phyloP scores from a whole-genome alignment of 2,329 filamentous ascomycete species.

The Didymellaceae sp. region DNA sequence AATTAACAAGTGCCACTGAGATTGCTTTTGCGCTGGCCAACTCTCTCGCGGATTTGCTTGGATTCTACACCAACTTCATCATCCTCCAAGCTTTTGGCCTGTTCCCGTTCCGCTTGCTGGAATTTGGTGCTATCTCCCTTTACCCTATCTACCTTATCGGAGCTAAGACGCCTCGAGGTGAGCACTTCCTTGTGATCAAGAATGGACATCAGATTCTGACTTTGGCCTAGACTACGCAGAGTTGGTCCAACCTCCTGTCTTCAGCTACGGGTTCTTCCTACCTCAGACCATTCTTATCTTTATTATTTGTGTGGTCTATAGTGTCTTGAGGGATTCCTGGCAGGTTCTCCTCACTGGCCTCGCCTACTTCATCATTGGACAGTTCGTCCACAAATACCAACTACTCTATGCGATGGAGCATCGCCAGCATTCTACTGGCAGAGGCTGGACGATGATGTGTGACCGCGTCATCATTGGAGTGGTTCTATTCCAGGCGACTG shows the following conservation, averaged over 20 bases:
- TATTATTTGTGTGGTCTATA: constrained; percentile 95
- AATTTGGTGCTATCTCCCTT: constrained; percentile 83
- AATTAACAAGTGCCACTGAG: constrained; percentile 77
- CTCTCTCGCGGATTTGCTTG: constrained; percentile 75
- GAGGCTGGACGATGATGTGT: constrained; percentile 96
- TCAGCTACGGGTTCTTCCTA: constrained; percentile 95
- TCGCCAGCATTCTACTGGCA: constrained; percentile 89
- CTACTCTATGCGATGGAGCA: constrained; percentile 98
- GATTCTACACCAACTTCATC: constrained; percentile 93
- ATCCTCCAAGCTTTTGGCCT: constrained; percentile 92
- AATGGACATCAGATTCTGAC: constrained; percentile 3
- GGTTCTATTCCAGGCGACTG: constrained; percentile 87
- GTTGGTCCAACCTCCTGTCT: constrained; percentile 79
- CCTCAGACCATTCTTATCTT: constrained; percentile 92
- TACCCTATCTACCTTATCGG: constrained; percentile 81
- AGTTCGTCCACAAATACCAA: constrained; percentile 96
- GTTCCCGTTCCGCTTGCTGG: constrained; percentile 88
- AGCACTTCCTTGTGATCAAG: neutral
- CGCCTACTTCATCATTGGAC: constrained; percentile 81
- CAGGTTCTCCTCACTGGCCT: constrained; percentile 82
- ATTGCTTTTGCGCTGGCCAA: constrained; percentile 77
- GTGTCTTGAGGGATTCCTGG: constrained; percentile 80
- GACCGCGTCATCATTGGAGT: constrained; percentile 87
- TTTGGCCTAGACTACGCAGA: constrained; percentile 72
- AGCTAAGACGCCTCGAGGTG: constrained; percentile 80